phyloP scores from a whole-genome alignment of 164 flowering plant genomes.

The Aristolochia contorta region DNA sequence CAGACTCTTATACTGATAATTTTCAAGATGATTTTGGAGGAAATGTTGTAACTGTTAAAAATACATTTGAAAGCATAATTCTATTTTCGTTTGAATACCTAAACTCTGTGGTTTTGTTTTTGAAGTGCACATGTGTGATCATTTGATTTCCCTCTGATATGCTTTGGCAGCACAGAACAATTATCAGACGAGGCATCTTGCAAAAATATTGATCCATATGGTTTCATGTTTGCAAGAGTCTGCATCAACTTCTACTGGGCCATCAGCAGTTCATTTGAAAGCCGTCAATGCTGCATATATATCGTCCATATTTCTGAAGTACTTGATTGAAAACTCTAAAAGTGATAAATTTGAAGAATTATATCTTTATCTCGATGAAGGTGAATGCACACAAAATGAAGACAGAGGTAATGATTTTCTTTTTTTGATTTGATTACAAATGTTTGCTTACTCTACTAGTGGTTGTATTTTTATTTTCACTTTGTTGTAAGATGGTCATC shows the following conservation, averaged over 20 bases:
- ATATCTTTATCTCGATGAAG: constrained; percentile 52
- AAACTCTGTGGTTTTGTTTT: not conserved
- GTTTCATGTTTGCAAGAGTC: constrained; percentile 76
- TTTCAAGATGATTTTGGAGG: not conserved
- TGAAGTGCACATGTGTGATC: not conserved
- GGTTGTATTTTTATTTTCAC: too few species aligned
- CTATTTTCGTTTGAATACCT: not conserved
- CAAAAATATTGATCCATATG: constrained; percentile 77
- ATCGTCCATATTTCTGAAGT: constrained; percentile 73
- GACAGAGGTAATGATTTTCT: not conserved
- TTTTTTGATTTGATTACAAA: too few species aligned
- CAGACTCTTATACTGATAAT: not conserved
- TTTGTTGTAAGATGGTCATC: too few species aligned
- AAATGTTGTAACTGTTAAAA: not conserved
- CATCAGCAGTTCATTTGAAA: constrained; percentile 32
- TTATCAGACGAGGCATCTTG: constrained; percentile 72
- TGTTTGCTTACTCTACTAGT: too few species aligned
- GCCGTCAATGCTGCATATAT: constrained; percentile 75
- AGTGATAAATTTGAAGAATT: constrained; percentile 56
- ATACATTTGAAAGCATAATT: not conserved
- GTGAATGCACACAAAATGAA: constrained; percentile 38
- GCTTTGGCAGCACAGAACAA: constrained; percentile 66
- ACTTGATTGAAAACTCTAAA: constrained; percentile 68
- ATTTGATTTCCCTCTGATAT: constrained; percentile 2
- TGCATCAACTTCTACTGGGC: constrained; percentile 34